Percentiles rank a stretch among this genome's conserved stretches.
Evolutionary conservation across 129 eudicot genomes (phyloP).

Genomic region (Apium graveolens): DNA sequence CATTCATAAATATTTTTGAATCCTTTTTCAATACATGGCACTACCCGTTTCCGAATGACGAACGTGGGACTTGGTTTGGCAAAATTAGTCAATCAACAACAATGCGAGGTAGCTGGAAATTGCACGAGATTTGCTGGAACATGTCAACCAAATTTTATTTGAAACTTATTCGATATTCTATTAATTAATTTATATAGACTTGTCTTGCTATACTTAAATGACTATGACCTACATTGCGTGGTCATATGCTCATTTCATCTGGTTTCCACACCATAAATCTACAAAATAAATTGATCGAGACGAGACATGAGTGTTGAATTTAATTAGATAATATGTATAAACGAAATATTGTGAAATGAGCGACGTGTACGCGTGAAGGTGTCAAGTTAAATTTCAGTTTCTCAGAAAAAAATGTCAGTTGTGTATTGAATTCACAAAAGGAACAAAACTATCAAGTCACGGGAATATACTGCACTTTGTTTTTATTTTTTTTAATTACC

Average conservation of each 20-base stretch:
- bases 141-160: background rate
- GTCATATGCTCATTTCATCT: background rate
- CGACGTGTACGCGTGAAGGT: background rate
- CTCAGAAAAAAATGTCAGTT: too few species aligned
- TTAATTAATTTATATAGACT: too few species aligned
- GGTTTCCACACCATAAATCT: background rate
- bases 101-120: conserved; percentile 1
- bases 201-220: background rate
- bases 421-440: too few species aligned
- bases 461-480: too few species aligned
- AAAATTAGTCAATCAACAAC: background rate
- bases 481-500: too few species aligned
- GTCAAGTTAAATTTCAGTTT: background rate
- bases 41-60: too few species aligned
- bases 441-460: too few species aligned
- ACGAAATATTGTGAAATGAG: too few species aligned
- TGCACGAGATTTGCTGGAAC: background rate
- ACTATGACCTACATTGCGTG: background rate
- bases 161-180: background rate
- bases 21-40: too few species aligned
- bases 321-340: too few species aligned
- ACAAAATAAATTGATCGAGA: background rate
- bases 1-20: too few species aligned
- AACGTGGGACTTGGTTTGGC: background rate
- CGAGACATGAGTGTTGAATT: background rate